Evolutionary conservation across 1,284 basidiomycete genomes (phyloP), one percentile per base, ranked within the genome.

Genomic region (Athelia psychrophila): DNA sequence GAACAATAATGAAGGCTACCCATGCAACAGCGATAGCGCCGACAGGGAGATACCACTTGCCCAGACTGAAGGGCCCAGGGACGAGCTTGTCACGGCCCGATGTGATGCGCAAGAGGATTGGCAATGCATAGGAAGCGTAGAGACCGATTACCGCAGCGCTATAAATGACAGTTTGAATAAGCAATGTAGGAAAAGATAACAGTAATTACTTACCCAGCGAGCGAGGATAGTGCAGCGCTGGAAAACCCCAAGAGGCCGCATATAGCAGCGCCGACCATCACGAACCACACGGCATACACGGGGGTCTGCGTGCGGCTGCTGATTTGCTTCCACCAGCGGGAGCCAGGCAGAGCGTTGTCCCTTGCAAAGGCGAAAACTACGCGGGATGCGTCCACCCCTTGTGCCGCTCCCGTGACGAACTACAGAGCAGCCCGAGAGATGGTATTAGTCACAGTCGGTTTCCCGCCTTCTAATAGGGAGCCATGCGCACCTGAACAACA

Each of bases 401-500:
- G 85, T n/a, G 86, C 86, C 16, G 84, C 84, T 8, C 86, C 86
- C 0, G 85, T 86, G 25, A 86, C 84, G 57, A 78, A 86, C 83
- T 87, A 25, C 12, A 22, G 12, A 15, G 36, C 19, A 30, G 40
- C 13, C 48, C 19, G n/a, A 42, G 38, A 22, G 38, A 35, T 12
- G 10, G 33, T n/a, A n/a, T 30, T 30, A 30, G 6, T 30, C 13
- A 6, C 27, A 30, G 5, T 16, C 6, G n/a, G 38, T 23, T 16
- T 23, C 9, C 22, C 16, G 24, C 15, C 24, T 24, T 46, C 10
- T 8, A 54, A 27, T 47, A 25, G 4, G 12, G 15, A 23, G 24
- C 19, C 25, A 19, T 24, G 8, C 10, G 33, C 52, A 80, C 84
- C 75, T 86, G 85, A 13, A 86, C 84, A 23, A 86, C 76, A 55